Conservation (phyloP, 805 yeast genomes). For the Ascoidea asiatica region DNA sequence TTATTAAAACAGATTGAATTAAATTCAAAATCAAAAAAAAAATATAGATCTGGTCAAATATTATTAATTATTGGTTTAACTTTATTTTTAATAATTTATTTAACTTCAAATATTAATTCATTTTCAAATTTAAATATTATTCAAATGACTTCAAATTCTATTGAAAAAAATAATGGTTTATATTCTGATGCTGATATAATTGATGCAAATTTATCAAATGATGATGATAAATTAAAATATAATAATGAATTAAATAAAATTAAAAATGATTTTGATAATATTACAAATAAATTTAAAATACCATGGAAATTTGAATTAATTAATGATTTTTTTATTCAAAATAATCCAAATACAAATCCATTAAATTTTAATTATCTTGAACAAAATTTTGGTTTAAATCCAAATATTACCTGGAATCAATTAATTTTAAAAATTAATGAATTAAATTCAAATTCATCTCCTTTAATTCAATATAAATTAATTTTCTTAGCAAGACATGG, state of each 20-base stretch:
- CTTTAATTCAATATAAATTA: slow-evolving; percentile 28
- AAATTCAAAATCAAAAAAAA: no score
- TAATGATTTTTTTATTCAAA: slow-evolving; percentile 30
- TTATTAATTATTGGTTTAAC: no score
- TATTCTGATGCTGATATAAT: not conserved
- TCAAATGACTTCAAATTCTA: no score
- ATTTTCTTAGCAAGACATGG: slow-evolving; percentile 54
- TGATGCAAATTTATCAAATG: not conserved
- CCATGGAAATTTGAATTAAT: slow-evolving; percentile 21
- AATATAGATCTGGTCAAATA: no score
- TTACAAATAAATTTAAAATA: slow-evolving; percentile 2
- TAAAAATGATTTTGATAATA: slow-evolving; percentile 1
- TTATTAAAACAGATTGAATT: no score
- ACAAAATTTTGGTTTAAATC: slow-evolving; percentile 27
- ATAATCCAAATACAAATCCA: slow-evolving; percentile 26
- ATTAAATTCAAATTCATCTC: slow-evolving; percentile 20
- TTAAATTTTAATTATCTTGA: slow-evolving; percentile 26
- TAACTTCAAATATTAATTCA: no score
- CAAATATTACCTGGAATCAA: slow-evolving; percentile 25
- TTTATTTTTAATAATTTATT: no score
- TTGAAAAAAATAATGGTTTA: no score
- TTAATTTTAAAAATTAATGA: slow-evolving; percentile 17
- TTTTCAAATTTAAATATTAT: no score
- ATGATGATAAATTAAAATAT: slow-evolving; percentile 2
- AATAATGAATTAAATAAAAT: slow-evolving; percentile 1